A percentile compares a stretch with the other conserved stretches of the same genome.
phyloP scores from a whole-genome alignment of 208 protist species.

The Leishmania tarentolae region DNA sequence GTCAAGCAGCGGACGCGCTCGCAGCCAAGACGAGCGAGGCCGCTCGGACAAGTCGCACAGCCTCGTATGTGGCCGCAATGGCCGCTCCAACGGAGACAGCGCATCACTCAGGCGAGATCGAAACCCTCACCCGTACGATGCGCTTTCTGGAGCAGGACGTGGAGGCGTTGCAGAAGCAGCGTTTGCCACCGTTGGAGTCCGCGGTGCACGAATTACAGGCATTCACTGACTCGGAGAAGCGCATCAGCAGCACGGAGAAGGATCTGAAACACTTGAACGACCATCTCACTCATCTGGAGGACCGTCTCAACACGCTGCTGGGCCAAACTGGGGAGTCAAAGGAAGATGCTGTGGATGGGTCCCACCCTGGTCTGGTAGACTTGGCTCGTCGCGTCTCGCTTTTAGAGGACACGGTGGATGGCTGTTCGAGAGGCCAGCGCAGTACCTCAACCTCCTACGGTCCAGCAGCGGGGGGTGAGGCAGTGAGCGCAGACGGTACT shows the following conservation, averaged over 20 bases:
- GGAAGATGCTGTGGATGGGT: conserved; percentile 1
- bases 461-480: conserved; percentile 11
- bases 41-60: conserved; percentile 24
- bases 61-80: conserved; percentile 9
- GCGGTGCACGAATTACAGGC: conserved; percentile 26
- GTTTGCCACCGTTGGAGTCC: conserved; percentile 29
- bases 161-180: conserved; percentile 34
- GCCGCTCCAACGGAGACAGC: neutral
- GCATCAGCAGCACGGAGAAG: conserved; percentile 27
- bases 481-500: conserved; percentile 10
- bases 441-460: neutral
- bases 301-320: conserved; percentile 48
- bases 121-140: conserved; percentile 23
- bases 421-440: conserved; percentile 7
- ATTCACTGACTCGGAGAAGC: conserved; percentile 2
- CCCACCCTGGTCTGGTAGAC: conserved; percentile 39
- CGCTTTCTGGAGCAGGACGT: conserved; percentile 41
- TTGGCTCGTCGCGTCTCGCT: conserved; percentile 43
- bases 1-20: conserved; percentile 57
- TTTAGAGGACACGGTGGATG: conserved; percentile 60
- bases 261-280: conserved; percentile 35
- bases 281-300: conserved; percentile 51
- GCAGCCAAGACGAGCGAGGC: conserved; percentile 43
- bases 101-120: conserved; percentile 16
- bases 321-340: conserved; percentile 19